These are phyloP conservation scores for Termitomyces sp. DNA, from an alignment of 768 basidiomycete genomes.

Conservation along the genomic window DNA sequence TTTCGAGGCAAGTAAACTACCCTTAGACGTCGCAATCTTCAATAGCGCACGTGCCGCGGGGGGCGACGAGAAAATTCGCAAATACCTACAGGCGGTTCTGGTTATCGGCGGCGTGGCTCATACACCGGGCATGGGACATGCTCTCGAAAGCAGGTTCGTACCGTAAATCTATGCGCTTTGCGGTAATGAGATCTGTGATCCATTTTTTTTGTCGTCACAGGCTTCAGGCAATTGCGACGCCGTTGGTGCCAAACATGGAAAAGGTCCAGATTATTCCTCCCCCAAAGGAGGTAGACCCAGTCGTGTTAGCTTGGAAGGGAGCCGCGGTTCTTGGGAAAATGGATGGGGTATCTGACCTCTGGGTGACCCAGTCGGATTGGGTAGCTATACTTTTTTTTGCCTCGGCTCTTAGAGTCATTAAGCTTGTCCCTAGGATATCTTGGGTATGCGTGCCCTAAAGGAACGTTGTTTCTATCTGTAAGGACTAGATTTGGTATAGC, in stretches of 20 bases:
- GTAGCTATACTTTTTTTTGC: conserved; percentile 34
- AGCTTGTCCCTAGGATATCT: conserved; percentile 45
- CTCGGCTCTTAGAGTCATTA: conserved; percentile 1
- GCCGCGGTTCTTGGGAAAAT: conserved; percentile 87
- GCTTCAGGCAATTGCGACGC: conserved; percentile 79
- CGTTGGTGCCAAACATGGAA: conserved; percentile 78
- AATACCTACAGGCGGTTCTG: conserved; percentile 82
- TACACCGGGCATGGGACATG: conserved; percentile 79
- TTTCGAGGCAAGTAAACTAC: conserved; percentile 84
- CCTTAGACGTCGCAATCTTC: conserved; percentile 89
- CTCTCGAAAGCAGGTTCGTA: conserved; percentile 78
- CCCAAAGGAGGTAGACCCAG: conserved; percentile 88
- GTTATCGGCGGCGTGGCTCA: conserved; percentile 83
- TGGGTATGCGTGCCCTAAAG: conserved; percentile 78
- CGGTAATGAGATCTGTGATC: background rate
- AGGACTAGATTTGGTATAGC: background rate
- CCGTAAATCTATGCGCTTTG: background rate
- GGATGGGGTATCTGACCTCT: conserved; percentile 85
- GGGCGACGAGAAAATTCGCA: conserved; percentile 84
- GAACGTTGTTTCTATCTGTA: conserved; percentile 79
- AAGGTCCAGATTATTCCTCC: conserved; percentile 92
- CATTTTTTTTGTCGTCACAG: conserved; percentile 26
- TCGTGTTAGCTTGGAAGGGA: conserved; percentile 92
- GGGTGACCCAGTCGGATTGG: conserved; percentile 88
- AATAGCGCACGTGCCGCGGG: conserved; percentile 87